Percentiles rank a stretch among this genome's conserved stretches.
These are phyloP conservation scores for Porphyridium purpureum DNA, from an alignment of 23 red algal genomes.

Conservation along the genomic window DNA sequence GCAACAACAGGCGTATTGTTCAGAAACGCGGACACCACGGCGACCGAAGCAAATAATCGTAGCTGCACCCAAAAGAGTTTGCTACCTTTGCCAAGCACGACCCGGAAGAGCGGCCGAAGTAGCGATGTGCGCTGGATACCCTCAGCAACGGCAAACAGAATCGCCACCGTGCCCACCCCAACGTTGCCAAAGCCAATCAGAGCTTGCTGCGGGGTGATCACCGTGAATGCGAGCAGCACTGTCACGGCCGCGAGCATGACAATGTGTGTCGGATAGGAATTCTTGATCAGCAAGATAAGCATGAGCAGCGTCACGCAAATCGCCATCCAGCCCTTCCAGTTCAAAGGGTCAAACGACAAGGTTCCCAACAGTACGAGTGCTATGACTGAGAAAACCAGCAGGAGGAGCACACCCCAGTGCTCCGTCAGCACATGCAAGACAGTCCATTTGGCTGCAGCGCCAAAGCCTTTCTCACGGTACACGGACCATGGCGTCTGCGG, in stretches of 20 bases:
- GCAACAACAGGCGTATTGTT: constrained; percentile 87
- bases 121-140: constrained; percentile 74
- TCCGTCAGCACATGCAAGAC: too few relatives aligned
- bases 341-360: constrained; percentile 40
- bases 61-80: constrained; percentile 49
- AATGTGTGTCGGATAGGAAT: constrained; percentile 31
- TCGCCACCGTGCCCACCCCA: constrained; percentile 64
- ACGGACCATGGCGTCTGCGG: too few relatives aligned
- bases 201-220: constrained; percentile 39
- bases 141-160: constrained; percentile 79
- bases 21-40: constrained; percentile 67
- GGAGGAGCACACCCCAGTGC: constrained; percentile 48
- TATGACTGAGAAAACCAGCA: constrained; percentile 20
- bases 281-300: constrained; percentile 41
- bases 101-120: constrained; percentile 35
- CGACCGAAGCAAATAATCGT: constrained; percentile 52
- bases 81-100: constrained; percentile 47
- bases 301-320: constrained; percentile 40
- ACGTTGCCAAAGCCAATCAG: constrained; percentile 69
- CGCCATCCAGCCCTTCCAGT: constrained; percentile 56
- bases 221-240: constrained; percentile 39
- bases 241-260: constrained; percentile 54
- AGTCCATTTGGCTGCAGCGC: too few relatives aligned
- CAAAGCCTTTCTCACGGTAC: too few relatives aligned
- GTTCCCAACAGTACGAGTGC: constrained; percentile 44